Percentiles rank a stretch among this genome's conserved stretches.
These are phyloP conservation scores for Paxillus involutus DNA, from an alignment of 768 basidiomycete species.

Conservation along the genomic window DNA sequence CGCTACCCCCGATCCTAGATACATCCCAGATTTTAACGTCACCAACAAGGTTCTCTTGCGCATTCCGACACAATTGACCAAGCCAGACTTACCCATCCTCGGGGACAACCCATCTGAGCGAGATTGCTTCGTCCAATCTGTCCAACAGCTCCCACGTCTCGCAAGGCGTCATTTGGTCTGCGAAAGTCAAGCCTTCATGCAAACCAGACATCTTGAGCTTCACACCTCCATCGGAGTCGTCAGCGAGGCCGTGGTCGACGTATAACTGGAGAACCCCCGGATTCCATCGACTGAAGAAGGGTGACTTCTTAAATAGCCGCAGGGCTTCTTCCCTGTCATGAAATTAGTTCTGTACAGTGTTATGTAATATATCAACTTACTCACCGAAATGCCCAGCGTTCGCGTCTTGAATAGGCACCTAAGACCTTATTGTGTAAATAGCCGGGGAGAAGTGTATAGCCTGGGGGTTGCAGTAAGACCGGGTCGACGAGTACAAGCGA, in stretches of 20 bases:
- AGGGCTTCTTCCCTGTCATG: conserved; percentile 58
- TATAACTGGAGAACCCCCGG: conserved; percentile 59
- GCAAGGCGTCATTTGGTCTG: conserved; percentile 34
- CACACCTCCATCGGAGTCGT: conserved; percentile 37
- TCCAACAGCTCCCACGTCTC: conserved; percentile 31
- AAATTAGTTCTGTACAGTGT: not conserved
- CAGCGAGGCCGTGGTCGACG: conserved; percentile 53
- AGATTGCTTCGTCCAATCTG: conserved; percentile 24
- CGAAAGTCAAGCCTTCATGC: conserved; percentile 65
- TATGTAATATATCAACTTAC: conserved; percentile 5
- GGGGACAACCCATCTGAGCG: conserved; percentile 31
- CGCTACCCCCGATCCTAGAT: conserved; percentile 13
- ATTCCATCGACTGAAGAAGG: conserved; percentile 77
- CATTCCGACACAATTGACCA: no score
- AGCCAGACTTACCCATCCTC: conserved; percentile 12
- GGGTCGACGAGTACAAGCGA: conserved; percentile 80
- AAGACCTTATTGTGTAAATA: conserved; percentile 14
- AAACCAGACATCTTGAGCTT: conserved; percentile 65
- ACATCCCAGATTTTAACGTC: not conserved
- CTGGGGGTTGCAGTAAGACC: conserved; percentile 44
- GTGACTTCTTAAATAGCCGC: conserved; percentile 43
- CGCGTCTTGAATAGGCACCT: conserved; percentile 58
- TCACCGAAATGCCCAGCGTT: conserved; percentile 63
- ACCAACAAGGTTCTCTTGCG: not conserved
- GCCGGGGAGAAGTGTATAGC: not conserved